Evolutionary conservation across 1,284 basidiomycete genomes (phyloP).

Genomic region (Ganoderma lingzhi): DNA sequence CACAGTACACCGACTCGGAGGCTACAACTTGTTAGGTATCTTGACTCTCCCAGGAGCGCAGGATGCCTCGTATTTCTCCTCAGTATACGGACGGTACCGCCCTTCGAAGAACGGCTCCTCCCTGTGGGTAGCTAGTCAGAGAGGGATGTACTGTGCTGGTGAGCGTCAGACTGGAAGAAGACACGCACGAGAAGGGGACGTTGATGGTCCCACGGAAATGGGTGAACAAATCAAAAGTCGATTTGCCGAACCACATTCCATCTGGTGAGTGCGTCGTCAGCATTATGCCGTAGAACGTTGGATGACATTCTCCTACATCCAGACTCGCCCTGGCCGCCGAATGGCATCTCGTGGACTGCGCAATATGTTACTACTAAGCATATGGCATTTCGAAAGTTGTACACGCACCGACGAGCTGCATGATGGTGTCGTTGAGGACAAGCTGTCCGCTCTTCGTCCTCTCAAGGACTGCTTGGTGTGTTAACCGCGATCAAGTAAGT

Average conservation of each 20-base stretch:
- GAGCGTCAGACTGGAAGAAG: not conserved
- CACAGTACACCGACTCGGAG: too few relatives aligned
- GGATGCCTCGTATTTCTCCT: slow-evolving; percentile 31
- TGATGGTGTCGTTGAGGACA: slow-evolving; percentile 60
- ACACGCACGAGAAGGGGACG: slow-evolving; percentile 47
- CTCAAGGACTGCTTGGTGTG: slow-evolving; percentile 49
- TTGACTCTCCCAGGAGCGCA: slow-evolving; percentile 21
- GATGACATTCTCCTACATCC: slow-evolving; percentile 46
- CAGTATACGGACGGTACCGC: slow-evolving; percentile 50
- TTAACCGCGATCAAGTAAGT: slow-evolving; percentile 25
- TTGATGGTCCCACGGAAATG: slow-evolving; percentile 53
- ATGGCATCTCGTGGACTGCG: slow-evolving; percentile 52
- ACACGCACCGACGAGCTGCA: slow-evolving; percentile 52
- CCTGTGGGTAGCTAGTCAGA: slow-evolving; percentile 28
- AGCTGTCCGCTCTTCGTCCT: slow-evolving; percentile 59
- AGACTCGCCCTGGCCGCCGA: slow-evolving; percentile 57
- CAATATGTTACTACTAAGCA: not conserved
- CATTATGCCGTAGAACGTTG: not conserved
- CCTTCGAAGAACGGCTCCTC: slow-evolving; percentile 39
- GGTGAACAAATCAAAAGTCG: slow-evolving; percentile 56
- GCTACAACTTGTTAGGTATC: slow-evolving; percentile 21
- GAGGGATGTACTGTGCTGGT: too few relatives aligned
- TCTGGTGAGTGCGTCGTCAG: slow-evolving; percentile 39
- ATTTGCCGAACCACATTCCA: slow-evolving; percentile 54
- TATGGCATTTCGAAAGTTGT: not conserved